Evolutionary conservation across 495 filamentous ascomycete genomes (phyloP).

Genomic region (Aspergillus incahuasiensis): DNA sequence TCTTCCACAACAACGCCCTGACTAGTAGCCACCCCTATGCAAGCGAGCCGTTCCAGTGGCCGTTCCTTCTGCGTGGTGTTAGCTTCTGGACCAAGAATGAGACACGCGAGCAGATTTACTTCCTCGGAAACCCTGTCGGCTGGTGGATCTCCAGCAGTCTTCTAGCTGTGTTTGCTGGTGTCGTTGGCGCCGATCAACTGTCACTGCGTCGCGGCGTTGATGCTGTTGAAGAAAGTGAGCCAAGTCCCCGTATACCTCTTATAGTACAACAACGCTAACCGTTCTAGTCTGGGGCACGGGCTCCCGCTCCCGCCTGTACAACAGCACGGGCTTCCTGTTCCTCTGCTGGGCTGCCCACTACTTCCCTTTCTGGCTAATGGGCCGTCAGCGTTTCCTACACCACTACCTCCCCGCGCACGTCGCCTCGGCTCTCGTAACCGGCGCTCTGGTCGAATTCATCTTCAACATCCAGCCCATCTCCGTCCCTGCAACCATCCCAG

Average conservation of each 20-base stretch:
- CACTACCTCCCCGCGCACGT: slow-evolving; percentile 86
- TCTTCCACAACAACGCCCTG: slow-evolving; percentile 97
- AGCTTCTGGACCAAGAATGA: slow-evolving; percentile 99
- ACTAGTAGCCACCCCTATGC: slow-evolving; percentile 96
- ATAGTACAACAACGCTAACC: neutral
- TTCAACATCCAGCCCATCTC: slow-evolving; percentile 78
- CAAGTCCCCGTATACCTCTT: neutral
- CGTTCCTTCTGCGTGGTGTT: slow-evolving; percentile 91
- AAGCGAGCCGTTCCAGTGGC: slow-evolving; percentile 94
- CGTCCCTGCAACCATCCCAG: slow-evolving; percentile 34
- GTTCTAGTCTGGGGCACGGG: slow-evolving; percentile 53
- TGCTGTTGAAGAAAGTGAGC: slow-evolving; percentile 89
- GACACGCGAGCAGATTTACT: slow-evolving; percentile 95
- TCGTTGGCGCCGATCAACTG: slow-evolving; percentile 88
- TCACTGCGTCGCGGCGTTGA: slow-evolving; percentile 89
- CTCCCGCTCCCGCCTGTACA: slow-evolving; percentile 89
- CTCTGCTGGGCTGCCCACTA: slow-evolving; percentile 76
- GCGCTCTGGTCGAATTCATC: slow-evolving; percentile 95
- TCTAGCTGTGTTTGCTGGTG: slow-evolving; percentile 88
- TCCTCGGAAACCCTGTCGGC: slow-evolving; percentile 92
- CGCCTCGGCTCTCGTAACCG: slow-evolving; percentile 85
- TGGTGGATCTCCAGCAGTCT: slow-evolving; percentile 96
- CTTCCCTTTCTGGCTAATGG: slow-evolving; percentile 72
- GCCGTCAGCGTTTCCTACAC: slow-evolving; percentile 69
- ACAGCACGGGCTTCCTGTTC: slow-evolving; percentile 98